Base-by-base conservation (phyloP, 176 grass and related monocot genomes). In the Microstegium vimineum region DNA sequence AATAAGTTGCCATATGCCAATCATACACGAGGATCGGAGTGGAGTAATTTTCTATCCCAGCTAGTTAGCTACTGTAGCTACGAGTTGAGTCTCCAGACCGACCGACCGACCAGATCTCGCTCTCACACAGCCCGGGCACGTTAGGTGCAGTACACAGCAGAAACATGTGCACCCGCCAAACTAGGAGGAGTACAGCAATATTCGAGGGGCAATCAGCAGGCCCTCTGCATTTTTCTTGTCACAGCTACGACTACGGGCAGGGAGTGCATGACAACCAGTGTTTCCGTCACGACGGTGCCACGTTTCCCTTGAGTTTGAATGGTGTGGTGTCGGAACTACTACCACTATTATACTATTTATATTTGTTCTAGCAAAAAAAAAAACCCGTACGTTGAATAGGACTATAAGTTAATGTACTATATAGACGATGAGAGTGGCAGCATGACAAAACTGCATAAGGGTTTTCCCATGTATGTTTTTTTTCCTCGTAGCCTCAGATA, bases 161-260 rank as follows among this genome's bases (percentile, higher is more conserved):
- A 10, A 5, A 10, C 54, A 77, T 77, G 74, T 77, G 74, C 74
- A 8, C 56, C 52, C 74, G 54, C 56, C 36, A 62, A 42, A 77
- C n/a, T 77, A 28, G n/a, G 37, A 41, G 54, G 37, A 41, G 54
- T 77, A 40, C 56, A 14, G 36, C 17, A 6, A 77, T 60, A 77
- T 77, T 77, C 56, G 54, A n/a, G n/a, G n/a, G 22, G 22, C 33
- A 27, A 76, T 61, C 34, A 76, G 52, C 17, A 17, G 52, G 52
- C 52, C 18, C 16, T 22, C 27, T 32, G 34, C 22, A 12, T 13
- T 69, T 1, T 22, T 16, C 9, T 11, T 62, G 10, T 67, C 37
- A 25, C n/a, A 3, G 12, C 11, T 1, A 14, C 43, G 13, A 7
- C 7, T 15, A n/a, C 11, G 68, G 4, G 20, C 1, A 40, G 37